Base-by-base conservation (phyloP, 2,329 filamentous ascomycete genomes). In the Tolypocladium endophyticum region DNA sequence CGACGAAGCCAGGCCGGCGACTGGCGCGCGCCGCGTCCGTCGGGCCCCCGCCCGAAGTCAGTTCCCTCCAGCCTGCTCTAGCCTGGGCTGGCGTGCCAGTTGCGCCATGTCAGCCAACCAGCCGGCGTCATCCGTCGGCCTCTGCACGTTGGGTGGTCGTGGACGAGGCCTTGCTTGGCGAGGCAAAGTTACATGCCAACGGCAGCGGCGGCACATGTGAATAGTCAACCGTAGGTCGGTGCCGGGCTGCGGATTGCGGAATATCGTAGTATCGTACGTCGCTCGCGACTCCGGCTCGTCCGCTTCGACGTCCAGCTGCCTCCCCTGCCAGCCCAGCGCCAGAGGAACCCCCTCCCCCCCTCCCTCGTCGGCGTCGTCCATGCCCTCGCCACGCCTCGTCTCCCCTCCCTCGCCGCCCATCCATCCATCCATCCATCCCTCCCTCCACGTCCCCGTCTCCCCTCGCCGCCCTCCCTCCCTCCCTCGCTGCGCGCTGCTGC, bases 51-150 rank as follows among this genome's bases (percentile, higher is more conserved):
- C 50, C 30, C 50, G 35, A 35, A 53, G 50, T 35, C 30, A 53
- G 50, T 53, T 20, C 14, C 35, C 11, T 11, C 33, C n/a, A n/a
- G 33, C n/a, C n/a, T 9, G 18, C 52, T 36, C 20, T 54, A 57
- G 47, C 57, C 38, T 25, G 43, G 43, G 41, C 23, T 30, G 47
- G 28, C 47, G 50, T 53, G 50, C 50, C 11, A 35, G 50, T 64
- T 68, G 69, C 67, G 69, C 65, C 69, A 69, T 70, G 61, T 63
- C 64, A 66, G 64, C 70, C 70, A 71, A 71, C 70, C 70, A 69
- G 66, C 61, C 64, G 62, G 66, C 70, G 69, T 70, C 69, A 72
- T 71, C 69, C 64, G 66, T 59, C 61, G 58, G 59, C 58, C 61
- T 60, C 59, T 58, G 55, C 55, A 58, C 28, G 28, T 60, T 28